Evolutionary conservation across 371 early-diverging fungal genomes (phyloP).

Genomic region (Saksenaea oblongispora): DNA sequence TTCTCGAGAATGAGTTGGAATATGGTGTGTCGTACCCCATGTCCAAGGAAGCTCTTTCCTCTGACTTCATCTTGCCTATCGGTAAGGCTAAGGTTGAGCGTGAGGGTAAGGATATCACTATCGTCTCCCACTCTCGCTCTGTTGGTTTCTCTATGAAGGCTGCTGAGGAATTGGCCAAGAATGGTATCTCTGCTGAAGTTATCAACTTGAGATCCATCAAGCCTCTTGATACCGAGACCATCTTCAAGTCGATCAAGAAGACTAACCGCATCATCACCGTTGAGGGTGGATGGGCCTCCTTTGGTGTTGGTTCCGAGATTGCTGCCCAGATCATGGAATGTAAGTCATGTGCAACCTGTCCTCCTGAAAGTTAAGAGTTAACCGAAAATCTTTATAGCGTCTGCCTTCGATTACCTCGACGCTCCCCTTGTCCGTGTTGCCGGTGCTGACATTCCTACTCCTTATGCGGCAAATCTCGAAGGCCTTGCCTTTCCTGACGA

Average conservation of each 20-base stretch:
- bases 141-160: conserved; percentile 93
- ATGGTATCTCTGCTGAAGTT: conserved; percentile 87
- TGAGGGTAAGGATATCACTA: conserved; percentile 90
- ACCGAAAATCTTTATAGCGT: conserved; percentile 41
- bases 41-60: conserved; percentile 77
- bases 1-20: conserved; percentile 99
- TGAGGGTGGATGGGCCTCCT: conserved; percentile 98
- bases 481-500: conserved; percentile 86
- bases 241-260: conserved; percentile 94
- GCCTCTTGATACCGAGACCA: conserved; percentile 95
- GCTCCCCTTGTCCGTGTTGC: conserved; percentile 95
- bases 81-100: conserved; percentile 97
- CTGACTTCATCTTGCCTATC: conserved; percentile 91
- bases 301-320: conserved; percentile 97
- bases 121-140: conserved; percentile 94
- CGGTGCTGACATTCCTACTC: conserved; percentile 98
- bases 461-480: conserved; percentile 98
- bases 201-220: conserved; percentile 99
- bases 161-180: conserved; percentile 85
- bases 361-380: background rate
- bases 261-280: conserved; percentile 97
- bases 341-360: conserved; percentile 22
- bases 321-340: conserved; percentile 94
- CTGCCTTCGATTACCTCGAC: conserved; percentile 96
- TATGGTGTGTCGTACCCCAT: conserved; percentile 92